A percentile compares a stretch with the other conserved stretches of the same genome.
These are phyloP conservation scores for barrel medic (Medicago truncatula) DNA, from an alignment of 306 rosid genomes.

Conservation along the genomic window MtrunA17r5.0-ANR NC_053044.1:49600501-49601000, in stretches of 20 bases:
- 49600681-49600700: not conserved
- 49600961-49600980: slow-evolving; percentile 81
- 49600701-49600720: not conserved
- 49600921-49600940: slow-evolving; percentile 61
- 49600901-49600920: slow-evolving; percentile 14
- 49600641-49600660: not conserved
- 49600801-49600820: not conserved
- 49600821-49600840: slow-evolving; percentile 11
- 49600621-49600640: too few species aligned
- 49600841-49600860: slow-evolving; percentile 28
- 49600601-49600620: too few species aligned
- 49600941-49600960: slow-evolving; percentile 72
- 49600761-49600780: not conserved
- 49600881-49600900: slow-evolving; percentile 27
- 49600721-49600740: slow-evolving; percentile 1
- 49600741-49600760: not conserved
- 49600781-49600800: not conserved
- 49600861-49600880: slow-evolving; percentile 22
- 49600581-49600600: too few species aligned
- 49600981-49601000: slow-evolving; percentile 59
- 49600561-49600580: too few species aligned
- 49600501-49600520: too few species aligned
- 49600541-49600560: too few species aligned
- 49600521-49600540: not conserved
- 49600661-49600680: not conserved